Evolutionary conservation across 2,329 filamentous ascomycete genomes (phyloP).

Genomic region (Pseudocercospora eumusae): DNA sequence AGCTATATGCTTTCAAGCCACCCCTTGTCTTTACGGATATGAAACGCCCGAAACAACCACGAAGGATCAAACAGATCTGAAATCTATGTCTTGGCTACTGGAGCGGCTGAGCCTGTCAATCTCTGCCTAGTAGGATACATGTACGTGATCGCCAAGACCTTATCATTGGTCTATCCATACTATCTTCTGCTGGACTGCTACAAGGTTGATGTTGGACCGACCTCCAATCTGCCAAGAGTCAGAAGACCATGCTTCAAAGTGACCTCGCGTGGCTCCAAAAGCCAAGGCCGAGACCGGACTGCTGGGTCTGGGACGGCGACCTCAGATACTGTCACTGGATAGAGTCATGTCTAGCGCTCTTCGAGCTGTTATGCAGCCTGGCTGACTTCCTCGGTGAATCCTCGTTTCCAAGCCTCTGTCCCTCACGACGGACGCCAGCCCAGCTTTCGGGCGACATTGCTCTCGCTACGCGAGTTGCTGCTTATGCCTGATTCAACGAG

Average conservation of each 20-base stretch:
- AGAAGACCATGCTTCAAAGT: not conserved
- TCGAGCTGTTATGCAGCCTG: not conserved
- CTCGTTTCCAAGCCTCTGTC: slow-evolving; percentile 24
- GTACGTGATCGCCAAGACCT: no score
- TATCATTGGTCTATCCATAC: not conserved
- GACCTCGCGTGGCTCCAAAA: no score
- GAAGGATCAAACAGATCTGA: not conserved
- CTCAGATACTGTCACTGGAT: no score
- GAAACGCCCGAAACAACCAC: not conserved
- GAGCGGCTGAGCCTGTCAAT: no score
- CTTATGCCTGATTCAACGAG: slow-evolving; percentile 42
- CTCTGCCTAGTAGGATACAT: no score
- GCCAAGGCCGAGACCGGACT: no score
- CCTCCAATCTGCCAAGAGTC: not conserved
- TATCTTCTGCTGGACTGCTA: not conserved
- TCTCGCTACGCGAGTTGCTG: slow-evolving; percentile 26
- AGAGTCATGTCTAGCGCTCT: not conserved
- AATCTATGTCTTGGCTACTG: no score
- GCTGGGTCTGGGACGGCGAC: not conserved
- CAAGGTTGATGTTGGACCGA: not conserved
- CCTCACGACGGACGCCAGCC: slow-evolving; percentile 26
- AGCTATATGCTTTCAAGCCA: not conserved
- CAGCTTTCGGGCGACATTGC: slow-evolving; percentile 17
- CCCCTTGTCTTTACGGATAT: not conserved
- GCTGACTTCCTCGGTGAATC: slow-evolving; percentile 22